phyloP scores from a whole-genome alignment of 1,284 basidiomycete genomes.

The Trichosporon sp. region DNA sequence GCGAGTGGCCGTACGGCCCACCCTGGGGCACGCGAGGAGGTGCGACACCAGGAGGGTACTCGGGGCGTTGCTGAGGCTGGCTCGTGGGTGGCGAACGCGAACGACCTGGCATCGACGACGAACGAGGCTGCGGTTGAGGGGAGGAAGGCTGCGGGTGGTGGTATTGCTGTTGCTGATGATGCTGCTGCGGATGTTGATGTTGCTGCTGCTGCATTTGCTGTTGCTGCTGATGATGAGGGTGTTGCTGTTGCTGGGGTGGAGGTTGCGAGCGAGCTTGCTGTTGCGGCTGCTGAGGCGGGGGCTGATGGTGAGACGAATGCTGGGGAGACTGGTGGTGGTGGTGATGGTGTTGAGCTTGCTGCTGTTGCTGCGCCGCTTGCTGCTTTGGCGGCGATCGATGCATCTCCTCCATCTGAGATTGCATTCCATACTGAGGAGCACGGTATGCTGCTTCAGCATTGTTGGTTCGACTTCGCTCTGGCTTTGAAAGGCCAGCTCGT shows the following conservation, averaged over 20 bases:
- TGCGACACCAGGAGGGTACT: constrained; percentile 15
- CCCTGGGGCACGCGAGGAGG: constrained; percentile 9
- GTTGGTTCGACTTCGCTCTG: constrained; percentile 37
- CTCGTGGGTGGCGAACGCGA: constrained; percentile 15
- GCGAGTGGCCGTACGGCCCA: not conserved
- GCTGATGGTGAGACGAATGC: constrained; percentile 8
- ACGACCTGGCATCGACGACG: constrained; percentile 12
- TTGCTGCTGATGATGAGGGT: not conserved
- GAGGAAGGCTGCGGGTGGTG: constrained; percentile 7
- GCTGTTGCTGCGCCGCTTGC: constrained; percentile 14
- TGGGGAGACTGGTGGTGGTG: constrained; percentile 8
- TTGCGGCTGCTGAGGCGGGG: constrained; percentile 13
- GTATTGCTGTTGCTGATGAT: constrained; percentile 1
- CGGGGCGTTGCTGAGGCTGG: constrained; percentile 12
- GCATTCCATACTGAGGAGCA: constrained; percentile 86
- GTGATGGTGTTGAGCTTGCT: constrained; percentile 14
- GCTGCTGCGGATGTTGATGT: not conserved
- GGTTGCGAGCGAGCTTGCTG: constrained; percentile 6
- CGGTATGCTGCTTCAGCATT: constrained; percentile 74
- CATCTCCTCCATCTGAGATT: constrained; percentile 79
- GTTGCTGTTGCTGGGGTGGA: not conserved
- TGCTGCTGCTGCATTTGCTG: constrained; percentile 17
- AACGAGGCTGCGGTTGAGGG: constrained; percentile 9
- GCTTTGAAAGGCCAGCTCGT: constrained; percentile 41
- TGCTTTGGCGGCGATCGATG: constrained; percentile 13